Conservation (phyloP, 139 green algal species). For the Chlamydomonas schloesseri region DNA sequence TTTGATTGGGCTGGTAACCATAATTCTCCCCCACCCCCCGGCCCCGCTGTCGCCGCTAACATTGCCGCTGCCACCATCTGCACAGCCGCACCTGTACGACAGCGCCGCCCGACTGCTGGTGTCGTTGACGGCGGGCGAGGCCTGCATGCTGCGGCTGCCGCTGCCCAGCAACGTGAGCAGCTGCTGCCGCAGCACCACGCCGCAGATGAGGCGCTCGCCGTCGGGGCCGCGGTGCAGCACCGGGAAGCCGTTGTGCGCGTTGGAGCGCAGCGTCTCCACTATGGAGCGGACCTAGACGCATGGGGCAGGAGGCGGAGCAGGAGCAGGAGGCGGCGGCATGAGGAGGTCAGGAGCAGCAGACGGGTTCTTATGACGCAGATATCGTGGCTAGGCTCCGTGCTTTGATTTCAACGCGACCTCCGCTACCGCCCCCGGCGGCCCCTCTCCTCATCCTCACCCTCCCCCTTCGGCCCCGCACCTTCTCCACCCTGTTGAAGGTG, state of each 20-base stretch:
- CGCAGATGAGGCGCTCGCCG: slow-evolving; percentile 57
- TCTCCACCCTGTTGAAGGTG: slow-evolving; percentile 67
- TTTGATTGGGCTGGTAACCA: no score
- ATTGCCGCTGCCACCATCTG: no score
- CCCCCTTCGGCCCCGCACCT: slow-evolving; percentile 46
- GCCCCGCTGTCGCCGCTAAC: no score
- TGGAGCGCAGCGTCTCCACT: slow-evolving; percentile 57
- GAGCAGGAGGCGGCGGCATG: neutral
- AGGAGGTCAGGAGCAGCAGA: no score
- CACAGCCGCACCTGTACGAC: slow-evolving; percentile 38
- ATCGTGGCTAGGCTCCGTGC: no score
- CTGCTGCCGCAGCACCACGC: slow-evolving; percentile 71
- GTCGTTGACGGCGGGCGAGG: neutral
- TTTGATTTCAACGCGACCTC: neutral
- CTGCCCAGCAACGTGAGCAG: slow-evolving; percentile 70
- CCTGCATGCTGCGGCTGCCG: slow-evolving; percentile 38
- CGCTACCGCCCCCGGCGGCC: no score
- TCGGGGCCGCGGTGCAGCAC: slow-evolving; percentile 60
- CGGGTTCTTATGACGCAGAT: no score
- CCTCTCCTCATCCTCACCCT: no score
- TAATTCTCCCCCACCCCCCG: no score
- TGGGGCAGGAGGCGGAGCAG: no score
- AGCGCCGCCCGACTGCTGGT: slow-evolving; percentile 11
- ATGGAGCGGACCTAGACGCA: slow-evolving; percentile 59
- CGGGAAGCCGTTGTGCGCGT: slow-evolving; percentile 77